phyloP scores from a whole-genome alignment of 495 filamentous ascomycete genomes.

The Aspergillus sparsus region DNA sequence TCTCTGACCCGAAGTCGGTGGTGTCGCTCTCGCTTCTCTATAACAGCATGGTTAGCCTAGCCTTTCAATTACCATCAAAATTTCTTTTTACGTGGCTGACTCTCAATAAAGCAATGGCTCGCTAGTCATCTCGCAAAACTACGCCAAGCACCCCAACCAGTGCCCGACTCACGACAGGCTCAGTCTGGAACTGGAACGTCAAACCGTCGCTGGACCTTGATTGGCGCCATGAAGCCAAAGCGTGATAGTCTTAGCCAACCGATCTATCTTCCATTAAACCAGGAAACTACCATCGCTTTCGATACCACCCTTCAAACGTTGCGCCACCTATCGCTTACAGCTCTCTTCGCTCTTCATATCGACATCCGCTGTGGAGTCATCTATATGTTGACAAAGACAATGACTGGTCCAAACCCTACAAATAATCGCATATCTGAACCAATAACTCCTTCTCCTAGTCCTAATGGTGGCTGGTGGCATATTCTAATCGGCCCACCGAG shows the following conservation, averaged over 20 bases:
- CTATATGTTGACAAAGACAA: slow-evolving; percentile 56
- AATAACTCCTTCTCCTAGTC: slow-evolving; percentile 52
- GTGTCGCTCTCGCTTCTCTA: slow-evolving; percentile 82
- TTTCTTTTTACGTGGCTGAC: slow-evolving; percentile 20
- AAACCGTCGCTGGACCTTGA: slow-evolving; percentile 77
- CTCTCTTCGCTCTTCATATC: slow-evolving; percentile 81
- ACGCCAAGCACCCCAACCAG: slow-evolving; percentile 63
- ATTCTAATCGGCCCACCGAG: slow-evolving; percentile 71
- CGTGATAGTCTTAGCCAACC: slow-evolving; percentile 55
- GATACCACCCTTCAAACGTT: slow-evolving; percentile 81
- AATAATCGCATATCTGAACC: slow-evolving; percentile 40
- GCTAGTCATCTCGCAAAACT: slow-evolving; percentile 74
- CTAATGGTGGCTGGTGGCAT: slow-evolving; percentile 65
- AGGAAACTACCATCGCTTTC: slow-evolving; percentile 78
- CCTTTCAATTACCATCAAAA: background rate
- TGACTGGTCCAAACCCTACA: slow-evolving; percentile 48
- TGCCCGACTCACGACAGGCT: slow-evolving; percentile 44
- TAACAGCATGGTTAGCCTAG: slow-evolving; percentile 74
- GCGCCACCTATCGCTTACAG: slow-evolving; percentile 70
- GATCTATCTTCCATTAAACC: slow-evolving; percentile 86
- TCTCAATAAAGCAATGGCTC: slow-evolving; percentile 73
- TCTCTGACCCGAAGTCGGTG: slow-evolving; percentile 84
- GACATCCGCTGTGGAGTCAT: slow-evolving; percentile 83
- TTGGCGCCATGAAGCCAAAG: slow-evolving; percentile 58
- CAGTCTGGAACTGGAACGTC: slow-evolving; percentile 43